Conservation (phyloP, 2,329 filamentous ascomycete species). For the Tolypocladium endophyticum region DNA sequence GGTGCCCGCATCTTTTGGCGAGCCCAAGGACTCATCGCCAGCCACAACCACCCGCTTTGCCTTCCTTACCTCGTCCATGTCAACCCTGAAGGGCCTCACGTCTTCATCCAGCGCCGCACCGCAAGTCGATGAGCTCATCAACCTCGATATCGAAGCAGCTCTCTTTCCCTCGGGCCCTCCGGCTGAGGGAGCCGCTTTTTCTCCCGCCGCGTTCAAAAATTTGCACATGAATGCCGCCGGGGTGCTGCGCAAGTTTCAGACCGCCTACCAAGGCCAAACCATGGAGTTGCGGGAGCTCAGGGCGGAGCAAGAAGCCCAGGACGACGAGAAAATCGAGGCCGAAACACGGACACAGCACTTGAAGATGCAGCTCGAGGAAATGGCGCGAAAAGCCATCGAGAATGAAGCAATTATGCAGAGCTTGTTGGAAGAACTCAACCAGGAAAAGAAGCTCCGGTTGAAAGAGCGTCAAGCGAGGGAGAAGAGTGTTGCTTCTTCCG, state of each 20-base stretch:
- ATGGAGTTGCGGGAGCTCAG: slow-evolving; percentile 37
- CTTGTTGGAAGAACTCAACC: slow-evolving; percentile 38
- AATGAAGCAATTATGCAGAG: slow-evolving; percentile 41
- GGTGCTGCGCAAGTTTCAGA: slow-evolving; percentile 45
- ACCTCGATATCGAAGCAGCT: slow-evolving; percentile 42
- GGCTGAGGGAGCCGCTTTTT: slow-evolving; percentile 38
- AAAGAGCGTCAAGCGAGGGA: slow-evolving; percentile 25
- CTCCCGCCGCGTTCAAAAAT: slow-evolving; percentile 50
- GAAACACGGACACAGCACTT: slow-evolving; percentile 41
- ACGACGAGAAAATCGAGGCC: slow-evolving; percentile 46
- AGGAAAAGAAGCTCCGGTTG: slow-evolving; percentile 36
- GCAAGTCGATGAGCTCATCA: slow-evolving; percentile 42
- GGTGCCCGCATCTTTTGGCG: neutral
- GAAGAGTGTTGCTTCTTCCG: slow-evolving; percentile 17
- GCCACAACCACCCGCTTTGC: slow-evolving; percentile 25
- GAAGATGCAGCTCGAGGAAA: slow-evolving; percentile 49
- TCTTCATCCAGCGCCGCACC: slow-evolving; percentile 12
- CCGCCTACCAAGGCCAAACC: slow-evolving; percentile 45
- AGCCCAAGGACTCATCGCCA: slow-evolving; percentile 7
- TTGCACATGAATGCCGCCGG: slow-evolving; percentile 47
- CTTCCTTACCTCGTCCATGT: slow-evolving; percentile 35
- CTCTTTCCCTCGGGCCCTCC: slow-evolving; percentile 38
- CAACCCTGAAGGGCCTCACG: slow-evolving; percentile 24
- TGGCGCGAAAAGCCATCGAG: slow-evolving; percentile 41
- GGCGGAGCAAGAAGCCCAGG: slow-evolving; percentile 41